A percentile compares a stretch with the other conserved stretches of the same genome.
These are phyloP conservation scores for Phytopythium aichiense DNA, from an alignment of 352 stramenopile genomes.

Conservation along the genomic window DNA sequence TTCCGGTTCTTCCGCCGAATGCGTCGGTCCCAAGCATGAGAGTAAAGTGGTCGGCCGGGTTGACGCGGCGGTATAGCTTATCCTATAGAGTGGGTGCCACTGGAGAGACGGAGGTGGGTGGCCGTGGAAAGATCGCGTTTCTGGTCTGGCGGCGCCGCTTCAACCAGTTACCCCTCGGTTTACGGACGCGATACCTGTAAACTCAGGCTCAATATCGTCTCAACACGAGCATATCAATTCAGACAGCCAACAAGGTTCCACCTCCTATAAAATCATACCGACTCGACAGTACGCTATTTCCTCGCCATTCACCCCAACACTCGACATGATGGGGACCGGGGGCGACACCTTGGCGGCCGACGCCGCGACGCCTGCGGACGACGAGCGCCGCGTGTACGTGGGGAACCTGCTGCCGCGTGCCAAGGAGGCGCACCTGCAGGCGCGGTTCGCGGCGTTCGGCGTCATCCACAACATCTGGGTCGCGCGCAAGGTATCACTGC, in stretches of 20 bases:
- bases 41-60: not conserved
- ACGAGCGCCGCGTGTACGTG: slow-evolving; percentile 61
- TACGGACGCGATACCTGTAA: not conserved
- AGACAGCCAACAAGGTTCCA: not conserved
- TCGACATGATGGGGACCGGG: not conserved
- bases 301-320: not conserved
- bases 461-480: slow-evolving; percentile 74
- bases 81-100: not conserved
- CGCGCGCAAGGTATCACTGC: slow-evolving; percentile 46
- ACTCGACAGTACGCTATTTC: not conserved
- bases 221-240: not conserved
- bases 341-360: slow-evolving; percentile 3
- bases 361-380: slow-evolving; percentile 16
- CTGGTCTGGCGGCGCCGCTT: not conserved
- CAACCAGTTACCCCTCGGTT: not conserved
- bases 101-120: not conserved
- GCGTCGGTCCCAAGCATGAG: not conserved
- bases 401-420: slow-evolving; percentile 69
- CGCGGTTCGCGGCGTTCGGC: slow-evolving; percentile 58
- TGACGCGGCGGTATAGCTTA: not conserved
- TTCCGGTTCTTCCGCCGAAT: not conserved
- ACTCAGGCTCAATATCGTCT: not conserved
- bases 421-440: slow-evolving; percentile 60
- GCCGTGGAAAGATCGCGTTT: not conserved
- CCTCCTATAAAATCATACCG: not conserved